Evolutionary conservation across 306 rosid genomes (phyloP).

Genomic region (Pyrus bretschneideri): DNA sequence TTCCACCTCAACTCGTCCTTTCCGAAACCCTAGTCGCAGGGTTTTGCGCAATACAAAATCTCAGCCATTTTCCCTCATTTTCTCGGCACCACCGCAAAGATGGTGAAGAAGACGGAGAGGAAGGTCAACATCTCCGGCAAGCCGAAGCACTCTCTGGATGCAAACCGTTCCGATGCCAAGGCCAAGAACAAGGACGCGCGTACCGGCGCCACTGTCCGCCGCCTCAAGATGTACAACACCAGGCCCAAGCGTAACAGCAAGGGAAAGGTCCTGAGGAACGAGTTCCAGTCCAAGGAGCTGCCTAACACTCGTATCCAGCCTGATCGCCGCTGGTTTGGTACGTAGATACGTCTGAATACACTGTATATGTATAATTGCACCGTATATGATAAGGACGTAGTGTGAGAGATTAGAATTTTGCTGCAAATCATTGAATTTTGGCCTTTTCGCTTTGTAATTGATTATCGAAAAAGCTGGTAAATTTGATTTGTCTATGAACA

Average conservation of each 20-base stretch:
- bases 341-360: background rate
- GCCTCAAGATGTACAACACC: slow-evolving; percentile 80
- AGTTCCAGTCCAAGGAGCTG: slow-evolving; percentile 61
- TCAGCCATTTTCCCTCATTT: background rate
- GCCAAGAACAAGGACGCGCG: slow-evolving; percentile 33
- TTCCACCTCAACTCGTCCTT: background rate
- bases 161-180: slow-evolving; percentile 46
- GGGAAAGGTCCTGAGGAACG: slow-evolving; percentile 56
- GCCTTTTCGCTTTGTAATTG: background rate
- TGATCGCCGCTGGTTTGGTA: slow-evolving; percentile 88
- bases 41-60: background rate
- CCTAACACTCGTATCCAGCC: slow-evolving; percentile 81
- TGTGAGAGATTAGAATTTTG: background rate
- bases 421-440: background rate
- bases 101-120: slow-evolving; percentile 73
- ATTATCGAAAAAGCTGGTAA: background rate
- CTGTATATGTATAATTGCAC: background rate
- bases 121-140: slow-evolving; percentile 65
- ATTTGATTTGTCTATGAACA: background rate
- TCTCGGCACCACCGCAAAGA: slow-evolving; percentile 9
- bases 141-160: slow-evolving; percentile 90
- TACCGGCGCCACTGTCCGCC: slow-evolving; percentile 80
- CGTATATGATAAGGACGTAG: background rate
- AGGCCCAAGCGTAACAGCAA: slow-evolving; percentile 55
- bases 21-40: background rate